Base-by-base conservation (phyloP, 2,329 filamentous ascomycete species). In the Neonectria punicea region DNA sequence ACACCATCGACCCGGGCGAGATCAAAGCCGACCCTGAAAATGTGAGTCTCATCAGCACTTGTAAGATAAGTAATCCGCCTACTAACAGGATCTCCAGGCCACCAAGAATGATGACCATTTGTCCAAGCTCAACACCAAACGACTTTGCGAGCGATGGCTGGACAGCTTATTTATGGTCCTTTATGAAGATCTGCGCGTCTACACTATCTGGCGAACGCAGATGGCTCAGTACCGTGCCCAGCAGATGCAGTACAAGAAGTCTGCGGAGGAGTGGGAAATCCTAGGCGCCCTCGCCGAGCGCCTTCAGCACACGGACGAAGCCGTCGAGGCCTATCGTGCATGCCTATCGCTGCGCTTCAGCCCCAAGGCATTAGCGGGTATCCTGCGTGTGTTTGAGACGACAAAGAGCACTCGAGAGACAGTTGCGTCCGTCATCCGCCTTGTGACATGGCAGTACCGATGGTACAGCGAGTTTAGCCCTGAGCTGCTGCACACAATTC, bases 381-480 rank as follows among this genome's bases (percentile, higher is more conserved):
- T 98, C 61, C 82, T 98, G 55, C 90, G 89, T 59, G 86, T 93
- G 53, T 93, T 94, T 72, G 92, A 97, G 80, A 88, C 88, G 76
- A 86, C 87, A 63, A 92, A 92, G 74, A 93, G 93, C 80, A 94
- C 93, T 4, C 85, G 93, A 66, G 92, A 94, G 66, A 93, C 91
- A 62, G 87, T 98, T 7, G 92, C 90, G 30, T 90, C 93, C n/a
- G 85, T 98, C 63, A 98, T 99, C 70, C 86, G 94, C 57, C 84
- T 99, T 46, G 93, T 98, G 36, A 96, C 95, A 13, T 99, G 96
- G 96, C 96, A 99, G 82, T 99, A 98, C 81, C 87, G 96, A 72
- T 99, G 96, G 96, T 99, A 99, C 83, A 98, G 94, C 61, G 96
- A 99, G 87, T 99, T 99, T 82, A 98, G 94, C 18, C 96, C 96